Evolutionary conservation across 257 asterid genomes (phyloP).

Genomic region (Lithospermum erythrorhizon): DNA sequence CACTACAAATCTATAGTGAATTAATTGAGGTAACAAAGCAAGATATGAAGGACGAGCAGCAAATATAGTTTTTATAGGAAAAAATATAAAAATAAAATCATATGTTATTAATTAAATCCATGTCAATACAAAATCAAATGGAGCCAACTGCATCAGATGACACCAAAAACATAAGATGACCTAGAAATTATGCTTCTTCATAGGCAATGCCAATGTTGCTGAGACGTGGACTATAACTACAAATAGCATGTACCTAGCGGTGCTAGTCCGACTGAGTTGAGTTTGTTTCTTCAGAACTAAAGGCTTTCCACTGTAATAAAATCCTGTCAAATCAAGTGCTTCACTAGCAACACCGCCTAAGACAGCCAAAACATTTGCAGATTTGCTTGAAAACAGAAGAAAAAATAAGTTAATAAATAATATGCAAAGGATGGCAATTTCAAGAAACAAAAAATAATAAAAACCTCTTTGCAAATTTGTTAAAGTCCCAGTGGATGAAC

Average conservation of each 20-base stretch:
- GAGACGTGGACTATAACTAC: not conserved
- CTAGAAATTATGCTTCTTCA: not conserved
- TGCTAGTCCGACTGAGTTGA: conserved; percentile 72
- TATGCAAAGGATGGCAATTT: conserved; percentile 6
- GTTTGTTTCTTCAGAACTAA: conserved; percentile 41
- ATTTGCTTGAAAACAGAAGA: conserved; percentile 54
- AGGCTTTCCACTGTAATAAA: conserved; percentile 83
- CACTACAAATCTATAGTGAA: not conserved
- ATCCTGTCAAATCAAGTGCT: conserved; percentile 93
- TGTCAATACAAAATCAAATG: no score
- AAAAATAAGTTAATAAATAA: conserved; percentile 21
- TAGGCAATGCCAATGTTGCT: not conserved
- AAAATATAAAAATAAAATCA: no score
- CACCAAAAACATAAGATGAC: not conserved
- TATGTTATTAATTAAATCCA: no score
- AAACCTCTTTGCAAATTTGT: conserved; percentile 96
- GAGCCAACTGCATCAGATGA: no score
- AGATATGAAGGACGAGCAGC: no score
- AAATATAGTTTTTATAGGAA: no score
- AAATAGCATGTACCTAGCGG: conserved; percentile 46
- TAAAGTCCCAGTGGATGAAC: conserved; percentile 97
- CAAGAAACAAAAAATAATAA: conserved; percentile 11
- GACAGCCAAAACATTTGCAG: conserved; percentile 98
- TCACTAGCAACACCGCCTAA: conserved; percentile 95
- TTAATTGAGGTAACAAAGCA: no score